phyloP scores from a whole-genome alignment of 495 filamentous ascomycete species.

The Baudoinia panamericana region DNA sequence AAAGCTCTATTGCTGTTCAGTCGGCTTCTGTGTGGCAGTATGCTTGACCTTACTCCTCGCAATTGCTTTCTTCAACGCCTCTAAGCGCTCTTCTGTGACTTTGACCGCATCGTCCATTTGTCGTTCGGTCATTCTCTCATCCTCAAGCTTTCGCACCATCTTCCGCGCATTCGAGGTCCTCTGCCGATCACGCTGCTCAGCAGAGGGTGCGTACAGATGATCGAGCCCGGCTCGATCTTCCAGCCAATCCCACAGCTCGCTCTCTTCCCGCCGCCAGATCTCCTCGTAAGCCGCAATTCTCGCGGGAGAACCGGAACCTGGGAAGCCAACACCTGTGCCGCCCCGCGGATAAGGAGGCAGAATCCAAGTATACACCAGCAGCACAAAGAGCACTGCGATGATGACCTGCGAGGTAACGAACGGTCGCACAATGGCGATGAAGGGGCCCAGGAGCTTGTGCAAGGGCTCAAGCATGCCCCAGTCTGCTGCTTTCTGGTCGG shows the following conservation, averaged over 20 bases:
- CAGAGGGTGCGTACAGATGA: constrained; percentile 24
- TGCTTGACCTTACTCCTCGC: constrained; percentile 36
- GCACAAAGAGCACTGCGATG: constrained; percentile 45
- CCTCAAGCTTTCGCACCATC: constrained; percentile 41
- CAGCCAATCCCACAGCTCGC: constrained; percentile 89
- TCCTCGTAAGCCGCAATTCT: constrained; percentile 79
- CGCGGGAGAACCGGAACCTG: constrained; percentile 37
- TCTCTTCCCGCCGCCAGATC: constrained; percentile 83
- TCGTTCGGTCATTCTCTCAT: constrained; percentile 62
- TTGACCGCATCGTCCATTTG: constrained; percentile 75
- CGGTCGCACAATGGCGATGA: constrained; percentile 55
- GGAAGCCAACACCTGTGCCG: constrained; percentile 8
- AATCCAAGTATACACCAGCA: constrained; percentile 40
- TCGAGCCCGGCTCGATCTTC: constrained; percentile 76
- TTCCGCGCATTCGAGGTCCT: constrained; percentile 21
- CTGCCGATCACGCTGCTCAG: constrained; percentile 21
- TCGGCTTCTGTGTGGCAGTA: neutral
- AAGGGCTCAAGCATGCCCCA: constrained; percentile 79
- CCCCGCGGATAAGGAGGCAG: constrained; percentile 20
- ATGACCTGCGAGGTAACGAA: constrained; percentile 51
- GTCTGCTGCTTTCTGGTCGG: constrained; percentile 28
- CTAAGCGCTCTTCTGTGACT: constrained; percentile 71
- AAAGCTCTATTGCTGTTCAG: no score
- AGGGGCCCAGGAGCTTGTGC: constrained; percentile 53
- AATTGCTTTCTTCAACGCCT: constrained; percentile 59